phyloP scores from a whole-genome alignment of 345 rosid genomes.

The Erysimum cheiranthoides region DNA sequence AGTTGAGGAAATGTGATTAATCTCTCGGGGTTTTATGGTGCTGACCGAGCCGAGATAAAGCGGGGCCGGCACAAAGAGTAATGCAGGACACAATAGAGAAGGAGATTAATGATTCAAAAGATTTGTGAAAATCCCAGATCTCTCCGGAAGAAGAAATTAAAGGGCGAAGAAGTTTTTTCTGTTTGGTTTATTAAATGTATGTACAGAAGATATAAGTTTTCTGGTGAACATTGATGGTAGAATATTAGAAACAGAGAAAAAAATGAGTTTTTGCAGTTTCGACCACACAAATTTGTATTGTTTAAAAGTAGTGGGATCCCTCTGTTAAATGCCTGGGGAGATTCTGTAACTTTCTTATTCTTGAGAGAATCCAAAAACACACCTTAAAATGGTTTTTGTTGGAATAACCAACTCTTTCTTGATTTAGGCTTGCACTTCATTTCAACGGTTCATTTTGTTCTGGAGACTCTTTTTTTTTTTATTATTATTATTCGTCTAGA shows the following conservation, averaged over 20 bases:
- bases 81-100: background rate
- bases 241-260: background rate
- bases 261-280: constrained; percentile 15
- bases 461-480: background rate
- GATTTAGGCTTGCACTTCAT: constrained; percentile 28
- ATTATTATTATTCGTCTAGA: background rate
- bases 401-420: constrained; percentile 32
- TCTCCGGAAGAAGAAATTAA: background rate
- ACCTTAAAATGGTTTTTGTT: constrained; percentile 24
- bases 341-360: background rate
- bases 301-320: constrained; percentile 23
- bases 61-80: background rate
- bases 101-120: constrained; percentile 1
- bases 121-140: constrained; percentile 5
- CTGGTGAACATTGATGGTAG: constrained; percentile 34
- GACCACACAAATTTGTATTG: constrained; percentile 20
- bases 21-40: constrained; percentile 20
- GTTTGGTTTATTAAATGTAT: constrained; percentile 22
- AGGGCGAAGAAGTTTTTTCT: constrained; percentile 30
- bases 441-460: background rate
- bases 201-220: constrained; percentile 22
- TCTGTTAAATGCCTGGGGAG: constrained; percentile 28
- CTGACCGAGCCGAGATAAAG: constrained; percentile 8
- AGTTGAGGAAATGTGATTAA: background rate
- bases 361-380: constrained; percentile 22